Evolutionary conservation across 768 basidiomycete species (phyloP).

Genomic region (Roridomyces roridus): DNA sequence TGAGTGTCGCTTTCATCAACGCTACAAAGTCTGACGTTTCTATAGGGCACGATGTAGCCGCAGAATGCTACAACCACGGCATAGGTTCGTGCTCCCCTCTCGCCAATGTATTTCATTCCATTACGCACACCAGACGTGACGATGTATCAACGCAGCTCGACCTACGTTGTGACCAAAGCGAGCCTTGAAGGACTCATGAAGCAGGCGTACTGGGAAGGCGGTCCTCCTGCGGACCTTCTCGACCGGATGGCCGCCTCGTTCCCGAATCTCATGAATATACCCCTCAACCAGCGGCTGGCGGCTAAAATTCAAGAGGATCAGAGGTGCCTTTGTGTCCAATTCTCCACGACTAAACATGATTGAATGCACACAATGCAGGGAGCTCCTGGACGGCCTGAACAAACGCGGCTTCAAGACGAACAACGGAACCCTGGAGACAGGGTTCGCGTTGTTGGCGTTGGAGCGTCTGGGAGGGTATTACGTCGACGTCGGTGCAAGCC

Average conservation of each 20-base stretch:
- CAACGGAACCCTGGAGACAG: slow-evolving; percentile 48
- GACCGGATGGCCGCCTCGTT: slow-evolving; percentile 44
- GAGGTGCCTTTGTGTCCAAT: slow-evolving; percentile 31
- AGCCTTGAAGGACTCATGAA: slow-evolving; percentile 21
- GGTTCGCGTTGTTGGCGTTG: slow-evolving; percentile 45
- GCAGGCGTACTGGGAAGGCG: slow-evolving; percentile 40
- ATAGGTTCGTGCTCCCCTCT: slow-evolving; percentile 1
- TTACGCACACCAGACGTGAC: slow-evolving; percentile 28
- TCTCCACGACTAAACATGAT: not conserved
- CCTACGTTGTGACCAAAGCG: slow-evolving; percentile 49
- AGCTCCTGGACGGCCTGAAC: slow-evolving; percentile 52
- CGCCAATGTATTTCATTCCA: no score
- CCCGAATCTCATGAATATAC: slow-evolving; percentile 32
- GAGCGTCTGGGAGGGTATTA: slow-evolving; percentile 58
- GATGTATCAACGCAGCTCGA: slow-evolving; percentile 50
- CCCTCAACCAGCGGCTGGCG: slow-evolving; percentile 38
- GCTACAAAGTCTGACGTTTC: no score
- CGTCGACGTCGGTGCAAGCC: slow-evolving; percentile 63
- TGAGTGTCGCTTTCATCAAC: no score
- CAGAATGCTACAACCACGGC: slow-evolving; percentile 12
- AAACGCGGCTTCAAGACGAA: slow-evolving; percentile 54
- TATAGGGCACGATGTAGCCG: slow-evolving; percentile 36
- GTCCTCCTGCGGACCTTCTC: slow-evolving; percentile 43
- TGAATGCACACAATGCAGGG: slow-evolving; percentile 30
- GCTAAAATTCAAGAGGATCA: slow-evolving; percentile 48